Evolutionary conservation across 805 yeast genomes (phyloP), one percentile per base, ranked within the genome.

Genomic region (Candida tammaniensis): DNA sequence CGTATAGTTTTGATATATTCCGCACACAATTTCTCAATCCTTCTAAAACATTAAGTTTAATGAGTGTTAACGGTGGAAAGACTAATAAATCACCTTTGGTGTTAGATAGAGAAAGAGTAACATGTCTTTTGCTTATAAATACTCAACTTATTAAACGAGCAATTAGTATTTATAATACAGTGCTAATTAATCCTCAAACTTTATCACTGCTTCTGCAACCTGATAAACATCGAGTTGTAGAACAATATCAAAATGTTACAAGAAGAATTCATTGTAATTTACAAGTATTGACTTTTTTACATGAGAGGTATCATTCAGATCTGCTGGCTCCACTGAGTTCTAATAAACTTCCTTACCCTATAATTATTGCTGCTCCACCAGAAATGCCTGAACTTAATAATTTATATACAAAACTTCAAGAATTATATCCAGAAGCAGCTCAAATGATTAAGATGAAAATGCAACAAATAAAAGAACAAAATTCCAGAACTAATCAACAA

Each of bases 361-460:
- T 70, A 19, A 71, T 76, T 25, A 63, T 75, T 39, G 58, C 73
- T 1, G 70, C 82, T 4, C 81, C 81, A 6, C 67, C 67, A 3
- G 80, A 74, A 28, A 61, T 74, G 57, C 78, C 80, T 0, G 81
- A 74, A 43, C 57, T 76, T 27, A 57, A 58, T 32, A 70, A 64
- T 24, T 61, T 70, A 25, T 76, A 76, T 49, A 59, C 60, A n/a
- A 57, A 62, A 31, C 54, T 71, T 17, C 73, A 70, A 44, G 70
- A 68, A 33, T 48, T 76, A 23, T 76, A 75, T 41, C 80, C 79
- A 0, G 80, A 76, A 39, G 77, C 78, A 1, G 51, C 68, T n/a
- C 70, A 63, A 36, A 60, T 55, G 30, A 49, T 68, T 34, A 68
- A 60, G 40, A 44, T 52, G 52, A 70, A 55, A 57, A 52, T 65